Percentiles rank a stretch among this genome's conserved stretches.
Evolutionary conservation across 768 basidiomycete genomes (phyloP).

Genomic region (Mycena polygramma): DNA sequence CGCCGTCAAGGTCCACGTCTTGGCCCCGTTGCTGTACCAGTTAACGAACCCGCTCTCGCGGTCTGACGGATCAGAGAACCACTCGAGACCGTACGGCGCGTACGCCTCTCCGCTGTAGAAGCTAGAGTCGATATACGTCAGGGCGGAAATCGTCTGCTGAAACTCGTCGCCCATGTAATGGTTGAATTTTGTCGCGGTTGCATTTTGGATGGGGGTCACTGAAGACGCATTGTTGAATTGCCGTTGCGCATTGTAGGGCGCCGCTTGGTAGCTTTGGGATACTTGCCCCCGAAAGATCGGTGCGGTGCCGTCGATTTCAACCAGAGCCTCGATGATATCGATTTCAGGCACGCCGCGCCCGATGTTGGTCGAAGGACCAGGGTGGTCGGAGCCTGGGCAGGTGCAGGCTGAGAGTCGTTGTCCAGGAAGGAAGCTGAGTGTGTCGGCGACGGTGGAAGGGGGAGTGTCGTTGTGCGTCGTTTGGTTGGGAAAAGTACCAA

Average conservation of each 20-base stretch:
- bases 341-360: conserved; percentile 84
- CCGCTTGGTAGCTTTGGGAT: conserved; percentile 73
- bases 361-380: conserved; percentile 66
- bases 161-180: conserved; percentile 65
- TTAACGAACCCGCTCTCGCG: conserved; percentile 59
- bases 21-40: conserved; percentile 69
- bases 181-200: conserved; percentile 59
- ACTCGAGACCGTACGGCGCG: conserved; percentile 70
- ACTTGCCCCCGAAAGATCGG: conserved; percentile 57
- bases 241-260: conserved; percentile 69
- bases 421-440: conserved; percentile 81
- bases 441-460: conserved; percentile 59
- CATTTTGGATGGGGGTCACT: conserved; percentile 58
- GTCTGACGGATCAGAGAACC: conserved; percentile 66
- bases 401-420: conserved; percentile 82
- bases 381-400: conserved; percentile 75
- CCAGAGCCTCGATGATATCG: conserved; percentile 78
- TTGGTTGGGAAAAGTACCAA: conserved; percentile 85
- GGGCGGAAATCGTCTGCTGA: conserved; percentile 69
- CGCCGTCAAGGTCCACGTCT: conserved; percentile 70
- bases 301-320: conserved; percentile 51
- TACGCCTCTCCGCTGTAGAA: conserved; percentile 62
- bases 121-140: conserved; percentile 56
- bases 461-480: conserved; percentile 62
- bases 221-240: conserved; percentile 59